A percentile compares a stretch with the other conserved stretches of the same genome.
phyloP scores from a whole-genome alignment of 352 stramenopile genomes.

The Phytopythium delawarense region DNA sequence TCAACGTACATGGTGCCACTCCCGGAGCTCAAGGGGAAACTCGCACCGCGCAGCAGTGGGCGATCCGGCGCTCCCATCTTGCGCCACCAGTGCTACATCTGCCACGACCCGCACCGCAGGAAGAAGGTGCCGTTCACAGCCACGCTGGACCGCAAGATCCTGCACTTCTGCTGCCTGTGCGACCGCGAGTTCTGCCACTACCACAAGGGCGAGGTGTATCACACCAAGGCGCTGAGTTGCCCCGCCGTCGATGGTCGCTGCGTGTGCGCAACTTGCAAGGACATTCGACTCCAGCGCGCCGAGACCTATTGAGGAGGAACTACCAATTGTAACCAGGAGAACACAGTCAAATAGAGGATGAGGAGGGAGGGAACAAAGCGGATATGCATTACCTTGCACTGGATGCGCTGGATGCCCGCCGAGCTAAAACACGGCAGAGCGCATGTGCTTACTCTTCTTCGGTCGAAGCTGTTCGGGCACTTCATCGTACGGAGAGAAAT shows the following conservation, averaged over 20 bases:
- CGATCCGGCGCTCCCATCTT: constrained; percentile 20
- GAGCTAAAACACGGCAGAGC: constrained; percentile 27
- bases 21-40: constrained; percentile 64
- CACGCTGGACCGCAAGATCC: constrained; percentile 57
- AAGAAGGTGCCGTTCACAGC: constrained; percentile 67
- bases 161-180: constrained; percentile 82
- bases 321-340: neutral
- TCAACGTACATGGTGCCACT: constrained; percentile 86
- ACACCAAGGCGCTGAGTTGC: constrained; percentile 77
- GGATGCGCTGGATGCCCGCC: neutral
- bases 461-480: constrained; percentile 36
- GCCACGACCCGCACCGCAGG: constrained; percentile 51
- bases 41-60: constrained; percentile 36
- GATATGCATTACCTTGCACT: neutral
- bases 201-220: constrained; percentile 73
- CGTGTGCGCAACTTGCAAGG: constrained; percentile 69
- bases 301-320: constrained; percentile 37
- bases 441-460: constrained; percentile 45
- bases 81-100: constrained; percentile 75
- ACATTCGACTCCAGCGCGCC: constrained; percentile 50
- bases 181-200: constrained; percentile 82
- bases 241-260: constrained; percentile 75
- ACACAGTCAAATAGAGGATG: neutral
- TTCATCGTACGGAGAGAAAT: constrained; percentile 71
- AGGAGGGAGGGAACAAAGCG: neutral